Evolutionary conservation across 2,329 filamentous ascomycete genomes (phyloP), one percentile per base, ranked within the genome.

Genomic region (Aspergillus hiratsukae): DNA sequence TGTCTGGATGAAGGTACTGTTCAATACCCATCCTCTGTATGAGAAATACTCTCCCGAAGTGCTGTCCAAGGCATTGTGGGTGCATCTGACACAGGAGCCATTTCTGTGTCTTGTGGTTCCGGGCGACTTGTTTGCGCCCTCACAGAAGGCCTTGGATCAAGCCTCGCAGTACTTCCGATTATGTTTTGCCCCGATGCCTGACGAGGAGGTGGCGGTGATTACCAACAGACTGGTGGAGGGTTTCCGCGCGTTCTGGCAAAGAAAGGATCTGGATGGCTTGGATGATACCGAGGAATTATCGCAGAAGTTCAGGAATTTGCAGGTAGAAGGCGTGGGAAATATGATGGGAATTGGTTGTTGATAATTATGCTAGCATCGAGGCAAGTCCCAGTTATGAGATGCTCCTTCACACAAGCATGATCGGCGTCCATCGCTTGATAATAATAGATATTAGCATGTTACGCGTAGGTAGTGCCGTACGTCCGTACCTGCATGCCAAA

Each of bases 101-200:
- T 84, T 87, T 66, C 77, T 86, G 5, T 87, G 91, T 9, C 78
- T 96, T 9, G 83, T 86, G 1, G 81, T 83, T 10, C 89, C 90
- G 0, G 92, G 92, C 0, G 65, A 71, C 37, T 87, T 93, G 72
- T 96, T 96, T 72, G 83, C 83, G 50, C 83, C 90, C 1, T 87
- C 82, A 0, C 75, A 81, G 0, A 77, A 85, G 61, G 82, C 92
- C 40, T 68, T 72, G 17, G 75, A 78, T 4, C 74, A 79, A 55
- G 87, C 85, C 2, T 92, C 87, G 85, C 82, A 82, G 62, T 93
- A 87, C 70, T 86, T 86, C 71, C 79, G 92, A 14, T 69, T 97
- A 37, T 96, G 90, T 74, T 97, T 96, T 75, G 91, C 90, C 1
- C 90, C 91, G 1, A 87, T 91, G 73, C 79, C 83, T n/a, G 87